These are phyloP conservation scores for Fomitopsis betulina DNA, from an alignment of 1,284 basidiomycete genomes.

Conservation along the genomic window DNA sequence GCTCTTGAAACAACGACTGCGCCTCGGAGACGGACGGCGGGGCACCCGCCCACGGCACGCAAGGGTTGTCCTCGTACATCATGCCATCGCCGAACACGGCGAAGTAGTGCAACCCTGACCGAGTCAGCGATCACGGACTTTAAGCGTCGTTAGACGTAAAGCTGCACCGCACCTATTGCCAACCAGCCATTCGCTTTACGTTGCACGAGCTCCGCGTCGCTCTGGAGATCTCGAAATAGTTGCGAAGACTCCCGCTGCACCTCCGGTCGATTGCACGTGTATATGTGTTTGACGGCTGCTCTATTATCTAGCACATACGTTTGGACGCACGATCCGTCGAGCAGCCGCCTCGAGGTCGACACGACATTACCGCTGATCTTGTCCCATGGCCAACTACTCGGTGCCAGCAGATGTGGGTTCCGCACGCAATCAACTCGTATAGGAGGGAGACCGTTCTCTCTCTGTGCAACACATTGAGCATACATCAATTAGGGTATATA, in stretches of 20 bases:
- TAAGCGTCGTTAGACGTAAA: neutral
- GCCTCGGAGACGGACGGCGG: slow-evolving; percentile 23
- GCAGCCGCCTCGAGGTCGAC: slow-evolving; percentile 13
- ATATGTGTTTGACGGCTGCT: slow-evolving; percentile 30
- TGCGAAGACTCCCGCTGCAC: slow-evolving; percentile 28
- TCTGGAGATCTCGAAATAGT: slow-evolving; percentile 30
- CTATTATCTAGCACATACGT: slow-evolving; percentile 22
- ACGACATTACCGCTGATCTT: slow-evolving; percentile 19
- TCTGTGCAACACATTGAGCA: slow-evolving; percentile 15
- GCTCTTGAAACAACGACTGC: slow-evolving; percentile 15
- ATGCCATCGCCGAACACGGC: neutral
- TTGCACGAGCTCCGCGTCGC: slow-evolving; percentile 25
- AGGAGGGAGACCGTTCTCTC: slow-evolving; percentile 18
- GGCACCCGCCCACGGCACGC: neutral
- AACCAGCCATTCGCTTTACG: slow-evolving; percentile 1
- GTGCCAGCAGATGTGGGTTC: slow-evolving; percentile 21
- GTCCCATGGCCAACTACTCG: slow-evolving; percentile 25
- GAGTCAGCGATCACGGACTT: neutral
- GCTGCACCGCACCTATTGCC: slow-evolving; percentile 9
- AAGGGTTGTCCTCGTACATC: neutral
- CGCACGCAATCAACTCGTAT: slow-evolving; percentile 27
- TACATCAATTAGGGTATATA: neutral
- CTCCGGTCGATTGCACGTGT: slow-evolving; percentile 32
- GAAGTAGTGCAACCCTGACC: slow-evolving; percentile 25
- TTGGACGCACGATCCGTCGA: slow-evolving; percentile 29